Conservation (phyloP, 129 eudicot genomes). For the Cynara cardunculus region DNA sequence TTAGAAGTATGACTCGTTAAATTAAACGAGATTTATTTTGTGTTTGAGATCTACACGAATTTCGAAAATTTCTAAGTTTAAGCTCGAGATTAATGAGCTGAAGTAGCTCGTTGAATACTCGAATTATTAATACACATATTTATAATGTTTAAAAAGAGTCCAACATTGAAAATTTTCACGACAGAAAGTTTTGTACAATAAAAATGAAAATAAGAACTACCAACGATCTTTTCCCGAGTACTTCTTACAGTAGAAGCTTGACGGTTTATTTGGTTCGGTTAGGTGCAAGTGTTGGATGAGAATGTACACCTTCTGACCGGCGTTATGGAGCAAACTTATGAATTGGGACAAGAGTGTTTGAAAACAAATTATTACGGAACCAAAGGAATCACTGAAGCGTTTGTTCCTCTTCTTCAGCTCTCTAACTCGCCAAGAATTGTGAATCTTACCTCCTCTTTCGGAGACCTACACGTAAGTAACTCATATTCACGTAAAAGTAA, state of each 20-base stretch:
- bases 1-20: not conserved
- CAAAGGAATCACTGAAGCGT: slow-evolving; percentile 34
- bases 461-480: slow-evolving; percentile 33
- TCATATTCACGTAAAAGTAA: not conserved
- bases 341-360: slow-evolving; percentile 36
- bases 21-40: not conserved
- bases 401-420: slow-evolving; percentile 45
- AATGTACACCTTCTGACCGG: slow-evolving; percentile 5
- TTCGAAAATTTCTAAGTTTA: too few relatives aligned
- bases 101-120: too few relatives aligned
- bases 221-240: not conserved
- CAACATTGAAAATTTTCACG: too few relatives aligned
- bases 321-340: slow-evolving; percentile 11
- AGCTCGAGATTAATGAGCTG: too few relatives aligned
- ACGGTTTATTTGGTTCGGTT: not conserved
- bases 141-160: too few relatives aligned
- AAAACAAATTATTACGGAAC: slow-evolving; percentile 44
- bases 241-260: not conserved
- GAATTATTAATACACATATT: too few relatives aligned
- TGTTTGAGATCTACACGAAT: not conserved
- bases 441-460: slow-evolving; percentile 31
- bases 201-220: not conserved
- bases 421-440: slow-evolving; percentile 47
- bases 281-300: slow-evolving; percentile 27
- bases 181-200: not conserved